Conservation (phyloP, 2,329 filamentous ascomycete species). For the Neurospora sp. region DNA sequence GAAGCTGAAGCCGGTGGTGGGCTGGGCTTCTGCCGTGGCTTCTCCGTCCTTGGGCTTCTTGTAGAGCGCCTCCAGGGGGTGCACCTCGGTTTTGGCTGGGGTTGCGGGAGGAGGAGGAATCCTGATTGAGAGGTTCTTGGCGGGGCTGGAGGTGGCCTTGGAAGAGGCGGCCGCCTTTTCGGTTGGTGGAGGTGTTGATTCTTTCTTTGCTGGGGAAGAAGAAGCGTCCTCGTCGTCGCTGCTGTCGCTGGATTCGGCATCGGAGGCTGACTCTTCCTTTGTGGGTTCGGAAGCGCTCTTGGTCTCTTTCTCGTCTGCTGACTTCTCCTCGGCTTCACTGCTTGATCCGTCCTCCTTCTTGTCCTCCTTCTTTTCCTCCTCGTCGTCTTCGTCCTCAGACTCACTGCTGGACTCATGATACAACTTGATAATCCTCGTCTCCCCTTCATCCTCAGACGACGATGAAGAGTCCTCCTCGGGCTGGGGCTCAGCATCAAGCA, state of each 20-base stretch:
- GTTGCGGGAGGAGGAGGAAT: constrained; percentile 36
- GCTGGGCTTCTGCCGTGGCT: constrained; percentile 24
- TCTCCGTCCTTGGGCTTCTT: constrained; percentile 42
- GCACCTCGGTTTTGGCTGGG: constrained; percentile 43
- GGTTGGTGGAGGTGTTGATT: constrained; percentile 10
- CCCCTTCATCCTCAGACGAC: background rate
- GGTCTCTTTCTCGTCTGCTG: constrained; percentile 16
- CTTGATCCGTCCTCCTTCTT: background rate
- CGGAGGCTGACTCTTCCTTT: background rate
- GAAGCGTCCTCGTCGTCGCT: background rate
- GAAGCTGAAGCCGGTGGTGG: constrained; percentile 60
- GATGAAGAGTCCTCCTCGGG: background rate
- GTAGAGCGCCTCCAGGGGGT: constrained; percentile 87
- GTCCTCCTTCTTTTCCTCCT: background rate
- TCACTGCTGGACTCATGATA: background rate
- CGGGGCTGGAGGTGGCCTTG: constrained; percentile 38
- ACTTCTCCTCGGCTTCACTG: constrained; percentile 5
- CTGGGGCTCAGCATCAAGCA: background rate
- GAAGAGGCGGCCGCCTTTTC: constrained; percentile 20
- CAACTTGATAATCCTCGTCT: background rate
- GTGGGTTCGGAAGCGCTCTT: background rate
- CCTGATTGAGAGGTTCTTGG: constrained; percentile 43
- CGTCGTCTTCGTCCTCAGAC: background rate
- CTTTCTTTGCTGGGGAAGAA: background rate
- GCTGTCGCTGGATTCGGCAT: background rate